Conservation (phyloP, 2,329 filamentous ascomycete species). For the Claviceps humidiphila region DNA sequence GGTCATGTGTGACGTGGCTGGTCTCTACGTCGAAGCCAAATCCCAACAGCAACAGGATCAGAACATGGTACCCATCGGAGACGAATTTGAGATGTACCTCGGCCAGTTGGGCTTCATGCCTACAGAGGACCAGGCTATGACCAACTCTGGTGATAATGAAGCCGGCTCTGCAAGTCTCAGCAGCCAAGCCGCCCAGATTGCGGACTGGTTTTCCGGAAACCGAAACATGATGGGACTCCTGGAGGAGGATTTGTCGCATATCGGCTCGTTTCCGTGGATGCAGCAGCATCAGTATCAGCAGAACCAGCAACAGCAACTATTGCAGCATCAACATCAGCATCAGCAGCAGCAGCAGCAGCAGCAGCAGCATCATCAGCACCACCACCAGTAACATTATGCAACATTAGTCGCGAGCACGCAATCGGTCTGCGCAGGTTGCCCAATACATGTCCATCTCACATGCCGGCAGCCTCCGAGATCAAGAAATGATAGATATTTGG, state of each 20-base stretch:
- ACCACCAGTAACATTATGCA: background rate
- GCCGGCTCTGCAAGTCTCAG: slow-evolving; percentile 12
- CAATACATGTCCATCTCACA: background rate
- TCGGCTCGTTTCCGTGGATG: slow-evolving; percentile 25
- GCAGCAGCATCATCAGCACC: slow-evolving; percentile 6
- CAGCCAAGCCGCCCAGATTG: slow-evolving; percentile 32
- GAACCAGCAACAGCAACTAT: slow-evolving; percentile 12
- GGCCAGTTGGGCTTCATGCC: slow-evolving; percentile 49
- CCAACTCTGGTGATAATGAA: slow-evolving; percentile 10
- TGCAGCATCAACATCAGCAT: background rate
- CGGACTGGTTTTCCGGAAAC: slow-evolving; percentile 54
- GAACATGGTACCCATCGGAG: slow-evolving; percentile 35
- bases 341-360: no score
- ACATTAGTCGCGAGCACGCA: slow-evolving; percentile 1
- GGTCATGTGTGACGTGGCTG: slow-evolving; percentile 47
- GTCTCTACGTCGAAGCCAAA: slow-evolving; percentile 49
- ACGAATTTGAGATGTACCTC: slow-evolving; percentile 52
- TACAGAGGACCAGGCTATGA: slow-evolving; percentile 18
- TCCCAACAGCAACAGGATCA: slow-evolving; percentile 32
- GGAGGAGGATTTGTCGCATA: slow-evolving; percentile 44
- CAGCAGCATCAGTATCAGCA: slow-evolving; percentile 9
- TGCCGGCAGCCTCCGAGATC: background rate
- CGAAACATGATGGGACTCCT: slow-evolving; percentile 51
- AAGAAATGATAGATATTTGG: background rate
- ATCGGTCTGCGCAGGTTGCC: background rate